Evolutionary conservation across 2,329 filamentous ascomycete genomes (phyloP).

Genomic region (Escovopsis sp.): DNA sequence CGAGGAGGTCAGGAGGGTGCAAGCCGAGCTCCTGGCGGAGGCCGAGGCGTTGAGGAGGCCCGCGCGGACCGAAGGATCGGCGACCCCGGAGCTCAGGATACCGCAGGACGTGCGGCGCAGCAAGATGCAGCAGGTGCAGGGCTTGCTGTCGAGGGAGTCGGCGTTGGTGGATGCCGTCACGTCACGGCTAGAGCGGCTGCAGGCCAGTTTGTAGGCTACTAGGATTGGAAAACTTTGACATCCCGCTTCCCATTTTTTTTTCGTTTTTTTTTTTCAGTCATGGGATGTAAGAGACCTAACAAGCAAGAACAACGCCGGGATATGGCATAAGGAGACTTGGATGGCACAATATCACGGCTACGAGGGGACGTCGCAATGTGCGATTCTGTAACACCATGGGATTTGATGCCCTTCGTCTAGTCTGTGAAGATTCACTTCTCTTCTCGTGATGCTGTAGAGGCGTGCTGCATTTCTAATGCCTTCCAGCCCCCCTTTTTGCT

Average conservation of each 20-base stretch:
- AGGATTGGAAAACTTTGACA: no score
- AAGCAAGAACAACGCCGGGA: not conserved
- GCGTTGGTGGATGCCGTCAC: constrained; percentile 54
- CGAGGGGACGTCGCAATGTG: not conserved
- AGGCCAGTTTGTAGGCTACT: constrained; percentile 15
- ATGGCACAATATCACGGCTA: not conserved
- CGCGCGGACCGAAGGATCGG: constrained; percentile 11
- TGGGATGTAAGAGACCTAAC: no score
- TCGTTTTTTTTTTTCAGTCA: no score
- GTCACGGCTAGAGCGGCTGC: constrained; percentile 44
- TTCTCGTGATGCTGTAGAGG: no score
- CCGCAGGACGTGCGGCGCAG: constrained; percentile 45
- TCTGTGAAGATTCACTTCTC: no score
- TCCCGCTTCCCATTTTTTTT: no score
- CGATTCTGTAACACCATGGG: not conserved
- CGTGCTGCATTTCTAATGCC: no score
- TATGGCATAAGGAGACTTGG: not conserved
- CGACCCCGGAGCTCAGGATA: constrained; percentile 33
- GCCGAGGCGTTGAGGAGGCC: constrained; percentile 28
- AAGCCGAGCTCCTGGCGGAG: constrained; percentile 37
- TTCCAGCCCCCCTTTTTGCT: no score
- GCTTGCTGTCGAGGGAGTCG: constrained; percentile 49
- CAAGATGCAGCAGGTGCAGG: constrained; percentile 49
- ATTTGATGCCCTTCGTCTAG: no score
- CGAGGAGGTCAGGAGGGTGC: constrained; percentile 38